Percentiles rank a stretch among this genome's conserved stretches.
phyloP scores from a whole-genome alignment of 2,329 filamentous ascomycete species.

The Pestalotiopsis sp. region DNA sequence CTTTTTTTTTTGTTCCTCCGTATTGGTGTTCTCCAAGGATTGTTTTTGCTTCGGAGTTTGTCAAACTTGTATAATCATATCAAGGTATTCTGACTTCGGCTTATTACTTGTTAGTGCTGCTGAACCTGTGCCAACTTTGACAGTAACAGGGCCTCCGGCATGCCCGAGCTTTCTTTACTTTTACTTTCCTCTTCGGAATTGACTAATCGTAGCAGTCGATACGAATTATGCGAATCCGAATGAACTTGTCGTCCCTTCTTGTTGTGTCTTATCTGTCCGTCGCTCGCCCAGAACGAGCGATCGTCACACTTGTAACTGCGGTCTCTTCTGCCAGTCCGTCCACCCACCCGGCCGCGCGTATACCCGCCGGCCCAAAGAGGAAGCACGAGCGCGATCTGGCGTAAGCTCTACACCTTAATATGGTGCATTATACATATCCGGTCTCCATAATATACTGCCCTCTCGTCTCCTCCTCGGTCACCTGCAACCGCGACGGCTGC shows the following conservation, averaged over 20 bases:
- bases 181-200: not conserved
- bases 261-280: not conserved
- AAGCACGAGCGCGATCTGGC: constrained; percentile 4
- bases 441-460: not conserved
- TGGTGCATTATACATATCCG: not conserved
- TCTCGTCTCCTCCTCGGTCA: not conserved
- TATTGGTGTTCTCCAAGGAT: not conserved
- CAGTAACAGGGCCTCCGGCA: not conserved
- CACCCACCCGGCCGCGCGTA: constrained; percentile 2
- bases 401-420: constrained; percentile 6
- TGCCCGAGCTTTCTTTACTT: not conserved
- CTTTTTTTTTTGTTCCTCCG: not conserved
- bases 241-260: not conserved
- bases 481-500: not conserved
- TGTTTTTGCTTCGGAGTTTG: no score
- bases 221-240: not conserved
- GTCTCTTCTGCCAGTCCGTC: not conserved
- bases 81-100: no score
- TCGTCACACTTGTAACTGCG: not conserved
- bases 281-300: not conserved
- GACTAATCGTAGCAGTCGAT: not conserved
- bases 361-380: not conserved
- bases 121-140: not conserved
- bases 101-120: not conserved
- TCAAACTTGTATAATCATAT: no score